Percentiles rank a stretch among this genome's conserved stretches.
Conservation (phyloP, 2,329 filamentous ascomycete genomes). For the Talaromyces sp. region DNA sequence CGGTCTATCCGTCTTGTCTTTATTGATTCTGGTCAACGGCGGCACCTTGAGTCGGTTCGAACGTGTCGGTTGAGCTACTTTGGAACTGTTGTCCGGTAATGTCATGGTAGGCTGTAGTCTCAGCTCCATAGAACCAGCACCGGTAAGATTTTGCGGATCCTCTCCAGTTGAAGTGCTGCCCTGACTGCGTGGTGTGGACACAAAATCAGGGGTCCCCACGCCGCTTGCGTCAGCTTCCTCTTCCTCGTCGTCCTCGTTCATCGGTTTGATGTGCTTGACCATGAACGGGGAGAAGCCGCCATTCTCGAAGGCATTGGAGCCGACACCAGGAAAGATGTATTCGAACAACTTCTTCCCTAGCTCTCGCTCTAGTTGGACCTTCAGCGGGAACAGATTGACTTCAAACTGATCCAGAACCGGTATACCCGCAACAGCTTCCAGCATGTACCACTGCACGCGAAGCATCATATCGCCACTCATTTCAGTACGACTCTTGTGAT, state of each 20-base stretch:
- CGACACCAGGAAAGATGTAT: conserved; percentile 90
- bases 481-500: conserved; percentile 56
- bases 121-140: conserved; percentile 72
- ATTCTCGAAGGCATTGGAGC: conserved; percentile 50
- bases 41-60: conserved; percentile 31
- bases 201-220: conserved; percentile 46
- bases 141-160: conserved; percentile 56
- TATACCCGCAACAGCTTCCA: conserved; percentile 96
- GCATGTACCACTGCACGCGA: conserved; percentile 93
- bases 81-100: conserved; percentile 41
- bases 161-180: conserved; percentile 34
- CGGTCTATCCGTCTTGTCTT: conserved; percentile 26
- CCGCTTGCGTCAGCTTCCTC: conserved; percentile 45
- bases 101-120: conserved; percentile 78
- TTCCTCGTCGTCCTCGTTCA: conserved; percentile 38
- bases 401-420: conserved; percentile 97
- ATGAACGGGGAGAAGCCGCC: conserved; percentile 51
- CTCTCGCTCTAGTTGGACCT: conserved; percentile 88
- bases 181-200: conserved; percentile 40
- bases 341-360: conserved; percentile 91
- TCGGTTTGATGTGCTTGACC: conserved; percentile 51
- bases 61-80: conserved; percentile 31
- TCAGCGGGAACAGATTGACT: conserved; percentile 86
- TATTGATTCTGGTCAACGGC: conserved; percentile 33
- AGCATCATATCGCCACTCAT: conserved; percentile 76